Evolutionary conservation across 2,329 filamentous ascomycete genomes (phyloP).

Genomic region (Stagonosporopsis cucurbitacearum): DNA sequence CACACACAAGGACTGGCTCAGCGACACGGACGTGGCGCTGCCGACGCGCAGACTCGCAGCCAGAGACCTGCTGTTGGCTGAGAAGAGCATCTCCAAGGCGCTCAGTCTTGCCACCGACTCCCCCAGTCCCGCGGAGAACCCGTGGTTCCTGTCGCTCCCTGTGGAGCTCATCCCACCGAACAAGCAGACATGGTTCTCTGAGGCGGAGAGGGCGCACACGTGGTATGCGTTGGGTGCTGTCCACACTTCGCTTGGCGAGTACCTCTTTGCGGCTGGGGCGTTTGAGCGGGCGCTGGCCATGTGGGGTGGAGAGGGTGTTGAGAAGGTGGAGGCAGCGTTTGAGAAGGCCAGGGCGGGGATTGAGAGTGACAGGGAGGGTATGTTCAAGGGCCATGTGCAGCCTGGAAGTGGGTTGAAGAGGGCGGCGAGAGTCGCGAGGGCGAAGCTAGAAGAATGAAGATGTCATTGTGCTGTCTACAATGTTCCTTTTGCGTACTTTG

Average conservation of each 20-base stretch:
- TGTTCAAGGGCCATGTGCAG: slow-evolving; percentile 33
- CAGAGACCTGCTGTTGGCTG: slow-evolving; percentile 31
- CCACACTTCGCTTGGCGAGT: slow-evolving; percentile 39
- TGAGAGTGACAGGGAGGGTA: slow-evolving; percentile 33
- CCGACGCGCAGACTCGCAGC: slow-evolving; percentile 19
- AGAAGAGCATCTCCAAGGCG: slow-evolving; percentile 32
- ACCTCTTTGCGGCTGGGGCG: slow-evolving; percentile 44
- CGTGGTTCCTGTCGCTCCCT: slow-evolving; percentile 40
- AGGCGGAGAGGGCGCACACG: slow-evolving; percentile 34
- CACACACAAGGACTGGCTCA: slow-evolving; percentile 23
- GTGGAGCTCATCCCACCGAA: slow-evolving; percentile 44
- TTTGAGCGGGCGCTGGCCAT: slow-evolving; percentile 39
- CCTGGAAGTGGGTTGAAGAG: slow-evolving; percentile 35
- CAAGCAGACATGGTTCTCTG: slow-evolving; percentile 36
- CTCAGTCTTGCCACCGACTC: slow-evolving; percentile 38
- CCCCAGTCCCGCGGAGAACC: slow-evolving; percentile 35
- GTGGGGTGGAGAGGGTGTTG: slow-evolving; percentile 17
- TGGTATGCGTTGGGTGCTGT: slow-evolving; percentile 41
- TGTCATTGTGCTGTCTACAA: background rate
- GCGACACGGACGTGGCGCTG: background rate
- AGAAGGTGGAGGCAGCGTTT: slow-evolving; percentile 34
- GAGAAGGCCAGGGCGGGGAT: slow-evolving; percentile 36
- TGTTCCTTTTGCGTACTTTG: background rate
- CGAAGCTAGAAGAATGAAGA: background rate
- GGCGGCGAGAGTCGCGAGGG: slow-evolving; percentile 28